Evolutionary conservation across 2,329 filamentous ascomycete genomes (phyloP).

Genomic region (Bertia moriformis): DNA sequence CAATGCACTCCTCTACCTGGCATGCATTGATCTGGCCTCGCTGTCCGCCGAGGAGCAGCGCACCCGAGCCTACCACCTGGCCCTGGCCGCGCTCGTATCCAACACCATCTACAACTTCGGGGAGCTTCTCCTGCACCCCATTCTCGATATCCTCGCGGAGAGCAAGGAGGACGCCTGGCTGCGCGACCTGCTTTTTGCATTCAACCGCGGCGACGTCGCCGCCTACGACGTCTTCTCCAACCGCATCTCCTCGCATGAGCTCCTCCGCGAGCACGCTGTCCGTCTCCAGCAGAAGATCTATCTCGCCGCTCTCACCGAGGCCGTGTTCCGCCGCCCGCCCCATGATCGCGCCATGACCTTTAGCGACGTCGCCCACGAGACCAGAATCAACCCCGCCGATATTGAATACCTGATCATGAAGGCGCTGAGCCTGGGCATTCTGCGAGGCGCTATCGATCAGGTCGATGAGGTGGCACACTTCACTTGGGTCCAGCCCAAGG

Average conservation of each 20-base stretch:
- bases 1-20: slow-evolving; percentile 92
- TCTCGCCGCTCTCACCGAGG: slow-evolving; percentile 85
- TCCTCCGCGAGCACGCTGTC: slow-evolving; percentile 64
- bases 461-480: slow-evolving; percentile 87
- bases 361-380: slow-evolving; percentile 73
- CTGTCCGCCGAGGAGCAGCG: slow-evolving; percentile 64
- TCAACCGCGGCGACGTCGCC: slow-evolving; percentile 84
- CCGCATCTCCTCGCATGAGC: slow-evolving; percentile 65
- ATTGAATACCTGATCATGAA: slow-evolving; percentile 99
- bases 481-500: slow-evolving; percentile 98
- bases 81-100: slow-evolving; percentile 80
- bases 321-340: slow-evolving; percentile 86
- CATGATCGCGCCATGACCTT: slow-evolving; percentile 95
- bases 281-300: slow-evolving; percentile 97
- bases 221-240: slow-evolving; percentile 73
- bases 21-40: slow-evolving; percentile 73
- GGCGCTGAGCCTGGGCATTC: slow-evolving; percentile 80
- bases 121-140: slow-evolving; percentile 92
- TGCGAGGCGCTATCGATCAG: slow-evolving; percentile 89
- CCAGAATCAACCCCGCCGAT: slow-evolving; percentile 77
- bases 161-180: slow-evolving; percentile 72
- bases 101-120: slow-evolving; percentile 98
- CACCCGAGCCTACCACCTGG: slow-evolving; percentile 78
- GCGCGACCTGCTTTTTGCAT: slow-evolving; percentile 87
- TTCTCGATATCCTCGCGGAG: slow-evolving; percentile 65